These are phyloP conservation scores for Ophiostoma triangulosporum DNA, from an alignment of 2,329 filamentous ascomycete species.

Conservation along the genomic window DNA sequence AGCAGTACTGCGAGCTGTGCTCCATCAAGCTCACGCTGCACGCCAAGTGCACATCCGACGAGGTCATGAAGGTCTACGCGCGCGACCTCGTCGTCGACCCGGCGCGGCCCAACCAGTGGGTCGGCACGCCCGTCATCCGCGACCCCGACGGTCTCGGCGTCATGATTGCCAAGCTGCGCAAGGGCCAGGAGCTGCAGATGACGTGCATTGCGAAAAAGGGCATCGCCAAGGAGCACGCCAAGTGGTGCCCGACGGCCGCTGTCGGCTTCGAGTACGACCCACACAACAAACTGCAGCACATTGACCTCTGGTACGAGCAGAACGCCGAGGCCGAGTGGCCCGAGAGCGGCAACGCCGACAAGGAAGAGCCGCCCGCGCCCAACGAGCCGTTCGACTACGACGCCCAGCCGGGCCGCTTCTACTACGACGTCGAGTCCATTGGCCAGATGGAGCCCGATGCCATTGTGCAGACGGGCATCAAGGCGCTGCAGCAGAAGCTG, in stretches of 20 bases:
- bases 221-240: slow-evolving; percentile 96
- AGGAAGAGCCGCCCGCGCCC: slow-evolving; percentile 67
- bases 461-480: slow-evolving; percentile 80
- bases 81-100: slow-evolving; percentile 67
- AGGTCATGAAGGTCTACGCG: slow-evolving; percentile 89
- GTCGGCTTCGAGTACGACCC: slow-evolving; percentile 98
- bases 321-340: slow-evolving; percentile 76
- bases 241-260: slow-evolving; percentile 88
- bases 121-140: slow-evolving; percentile 71
- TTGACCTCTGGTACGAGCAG: slow-evolving; percentile 90
- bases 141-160: slow-evolving; percentile 72
- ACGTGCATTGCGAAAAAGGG: slow-evolving; percentile 95
- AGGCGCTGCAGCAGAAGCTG: slow-evolving; percentile 79
- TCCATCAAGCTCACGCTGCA: slow-evolving; percentile 74
- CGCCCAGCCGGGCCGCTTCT: slow-evolving; percentile 72
- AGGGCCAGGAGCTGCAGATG: slow-evolving; percentile 79
- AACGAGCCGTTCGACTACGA: slow-evolving; percentile 87
- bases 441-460: slow-evolving; percentile 81
- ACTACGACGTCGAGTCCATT: slow-evolving; percentile 82
- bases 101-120: slow-evolving; percentile 55
- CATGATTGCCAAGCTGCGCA: slow-evolving; percentile 80
- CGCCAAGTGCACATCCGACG: slow-evolving; percentile 71
- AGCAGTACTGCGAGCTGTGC: slow-evolving; percentile 87
- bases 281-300: slow-evolving; percentile 85
- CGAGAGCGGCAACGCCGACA: slow-evolving; percentile 52